Evolutionary conservation across 2,329 filamentous ascomycete genomes (phyloP), one percentile per base, ranked within the genome.

Genomic region (Cladorrhinum sp.): DNA sequence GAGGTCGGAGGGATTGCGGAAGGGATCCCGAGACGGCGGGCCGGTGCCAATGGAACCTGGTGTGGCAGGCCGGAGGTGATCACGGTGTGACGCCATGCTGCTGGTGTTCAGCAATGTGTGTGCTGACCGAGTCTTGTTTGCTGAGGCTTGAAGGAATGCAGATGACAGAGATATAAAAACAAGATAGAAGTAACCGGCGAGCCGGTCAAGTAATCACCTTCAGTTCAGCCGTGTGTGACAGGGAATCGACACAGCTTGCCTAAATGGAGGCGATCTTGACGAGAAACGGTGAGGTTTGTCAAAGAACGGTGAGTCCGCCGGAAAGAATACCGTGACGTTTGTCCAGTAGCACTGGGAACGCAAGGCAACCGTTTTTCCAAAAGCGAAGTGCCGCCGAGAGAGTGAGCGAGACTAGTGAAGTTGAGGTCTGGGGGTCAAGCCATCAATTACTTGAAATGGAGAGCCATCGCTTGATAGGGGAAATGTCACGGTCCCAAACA

Each of bases 1-100:
- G 41, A 58, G 60, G 36, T 61, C 62, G 20, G 64, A 67, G 4
- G 63, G 64, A 48, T 66, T 63, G 20, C 60, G 62, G 58, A 65
- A 65, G 23, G 63, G 60, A 53, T 62, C 63, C 10, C 53, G 48
- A 18, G 55, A 50, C 3, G 60, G 60, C 5, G 50, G 50, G 8
- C 23, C 24, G 49, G 52, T 58, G 32, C 32, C 24, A 16, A 54
- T 50, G 1, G 64, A 59, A 8, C 58, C 64, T 22, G 62, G 52
- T 7, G 62, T 64, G 1, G 22, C 56, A 10, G 64, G 60, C 27
- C 57, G 60, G 32, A 54, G 51, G 8, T 51, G 10, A 16, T 51
- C 50, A 49, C 25, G 38, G 24, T 24, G 48, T n/a, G 55, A 18
- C 53, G 61, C 41, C 62, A 63, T 63, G 12, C 50, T 63, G 12